Evolutionary conservation across 1,139 yeast species (phyloP).

Genomic region (Spencermartinsiella ligniputridi): DNA sequence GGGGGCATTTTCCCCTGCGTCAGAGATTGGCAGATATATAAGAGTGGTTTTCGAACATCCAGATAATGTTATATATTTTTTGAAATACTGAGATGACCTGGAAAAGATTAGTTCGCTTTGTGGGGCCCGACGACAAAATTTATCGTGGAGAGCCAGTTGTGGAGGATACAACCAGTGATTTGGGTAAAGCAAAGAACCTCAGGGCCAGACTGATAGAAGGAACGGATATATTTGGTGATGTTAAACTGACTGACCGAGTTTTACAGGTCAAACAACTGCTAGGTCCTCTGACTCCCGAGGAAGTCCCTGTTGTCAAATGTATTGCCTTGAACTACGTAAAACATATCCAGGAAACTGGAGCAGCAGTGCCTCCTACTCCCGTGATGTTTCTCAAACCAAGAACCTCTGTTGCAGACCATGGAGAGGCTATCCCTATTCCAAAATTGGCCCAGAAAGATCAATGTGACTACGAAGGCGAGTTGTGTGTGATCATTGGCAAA

Average conservation of each 20-base stretch:
- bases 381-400: conserved; percentile 12
- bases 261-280: conserved; percentile 10
- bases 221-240: neutral
- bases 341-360: conserved; percentile 12
- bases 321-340: conserved; percentile 14
- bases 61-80: neutral
- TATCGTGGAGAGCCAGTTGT: neutral
- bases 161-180: neutral
- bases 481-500: conserved; percentile 51
- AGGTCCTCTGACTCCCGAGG: conserved; percentile 14
- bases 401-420: conserved; percentile 24
- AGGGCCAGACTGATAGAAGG: neutral
- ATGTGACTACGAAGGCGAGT: conserved; percentile 49
- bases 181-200: neutral
- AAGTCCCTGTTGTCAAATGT: conserved; percentile 13
- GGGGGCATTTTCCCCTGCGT: no score
- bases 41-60: no score
- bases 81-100: neutral
- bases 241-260: conserved; percentile 5
- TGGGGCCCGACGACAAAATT: neutral
- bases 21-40: no score
- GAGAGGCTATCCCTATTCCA: conserved; percentile 42
- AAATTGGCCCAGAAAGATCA: conserved; percentile 7
- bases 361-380: conserved; percentile 13
- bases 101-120: neutral